Evolutionary conservation across 257 asterid genomes (phyloP).

Genomic region (Gynochthodes officinalis): DNA sequence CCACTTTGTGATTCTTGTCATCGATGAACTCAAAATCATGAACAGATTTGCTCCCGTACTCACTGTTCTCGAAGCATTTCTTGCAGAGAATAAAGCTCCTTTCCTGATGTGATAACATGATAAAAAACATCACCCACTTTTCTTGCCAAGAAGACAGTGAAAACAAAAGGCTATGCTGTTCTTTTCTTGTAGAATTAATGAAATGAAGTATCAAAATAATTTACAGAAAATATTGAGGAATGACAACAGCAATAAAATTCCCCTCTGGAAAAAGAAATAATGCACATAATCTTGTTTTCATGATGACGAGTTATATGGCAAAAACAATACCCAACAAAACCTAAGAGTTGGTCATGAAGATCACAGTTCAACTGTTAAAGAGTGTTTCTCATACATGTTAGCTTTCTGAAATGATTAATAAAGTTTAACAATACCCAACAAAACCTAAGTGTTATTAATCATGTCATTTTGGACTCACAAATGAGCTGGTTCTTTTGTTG

Average conservation of each 20-base stretch:
- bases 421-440: neutral
- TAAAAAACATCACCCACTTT: conserved; percentile 7
- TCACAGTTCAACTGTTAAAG: neutral
- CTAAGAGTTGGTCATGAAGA: neutral
- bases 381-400: neutral
- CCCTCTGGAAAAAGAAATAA: neutral
- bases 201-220: too few species aligned
- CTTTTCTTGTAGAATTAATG: neutral
- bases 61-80: conserved; percentile 67
- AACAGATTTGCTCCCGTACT: conserved; percentile 44
- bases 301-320: neutral
- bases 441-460: too few species aligned
- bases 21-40: conserved; percentile 67
- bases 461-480: too few species aligned
- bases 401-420: neutral
- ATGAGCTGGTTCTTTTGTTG: too few species aligned
- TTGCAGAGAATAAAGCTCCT: conserved; percentile 52
- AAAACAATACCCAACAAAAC: neutral
- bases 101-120: conserved; percentile 47
- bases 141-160: conserved; percentile 12
- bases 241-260: neutral
- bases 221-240: neutral
- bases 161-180: neutral
- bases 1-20: conserved; percentile 34
- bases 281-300: neutral